A percentile compares a stretch with the other conserved stretches of the same genome.
phyloP scores from a whole-genome alignment of 257 asterid genomes.

The Gentiana macrophylla region DNA sequence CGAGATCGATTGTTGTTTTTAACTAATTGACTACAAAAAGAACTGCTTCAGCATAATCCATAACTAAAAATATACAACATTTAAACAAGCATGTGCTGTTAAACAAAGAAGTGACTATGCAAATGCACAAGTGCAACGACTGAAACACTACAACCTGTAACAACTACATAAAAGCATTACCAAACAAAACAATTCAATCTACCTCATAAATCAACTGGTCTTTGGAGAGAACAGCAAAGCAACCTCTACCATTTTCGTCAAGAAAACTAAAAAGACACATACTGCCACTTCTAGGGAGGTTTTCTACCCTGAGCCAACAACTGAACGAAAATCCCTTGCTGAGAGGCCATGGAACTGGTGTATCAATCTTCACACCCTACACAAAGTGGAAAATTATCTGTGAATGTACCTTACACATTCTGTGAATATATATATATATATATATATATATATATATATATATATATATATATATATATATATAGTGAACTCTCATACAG shows the following conservation, averaged over 20 bases:
- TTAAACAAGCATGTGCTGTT: neutral
- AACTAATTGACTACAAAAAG: constrained; percentile 71
- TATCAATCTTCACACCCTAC: constrained; percentile 76
- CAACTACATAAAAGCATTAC: neutral
- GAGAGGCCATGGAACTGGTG: constrained; percentile 89
- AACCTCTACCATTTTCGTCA: constrained; percentile 87
- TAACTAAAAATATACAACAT: neutral
- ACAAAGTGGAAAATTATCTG: constrained; percentile 10
- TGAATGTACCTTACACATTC: neutral
- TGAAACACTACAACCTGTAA: constrained; percentile 3
- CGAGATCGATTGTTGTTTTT: constrained; percentile 63
- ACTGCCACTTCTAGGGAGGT: constrained; percentile 62
- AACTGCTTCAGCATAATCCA: neutral
- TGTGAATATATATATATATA: neutral
- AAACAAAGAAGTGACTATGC: constrained; percentile 2
- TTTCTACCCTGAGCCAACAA: constrained; percentile 96
- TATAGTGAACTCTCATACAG: no score
- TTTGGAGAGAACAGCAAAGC: constrained; percentile 65
- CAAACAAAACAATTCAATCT: neutral
- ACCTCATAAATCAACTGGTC: constrained; percentile 87
- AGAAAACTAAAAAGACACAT: constrained; percentile 95
- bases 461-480: no score
- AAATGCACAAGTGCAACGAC: neutral
- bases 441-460: no score
- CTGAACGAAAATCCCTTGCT: constrained; percentile 89